phyloP scores from a whole-genome alignment of 2,329 filamentous ascomycete genomes.

The Colletotrichum sp. region DNA sequence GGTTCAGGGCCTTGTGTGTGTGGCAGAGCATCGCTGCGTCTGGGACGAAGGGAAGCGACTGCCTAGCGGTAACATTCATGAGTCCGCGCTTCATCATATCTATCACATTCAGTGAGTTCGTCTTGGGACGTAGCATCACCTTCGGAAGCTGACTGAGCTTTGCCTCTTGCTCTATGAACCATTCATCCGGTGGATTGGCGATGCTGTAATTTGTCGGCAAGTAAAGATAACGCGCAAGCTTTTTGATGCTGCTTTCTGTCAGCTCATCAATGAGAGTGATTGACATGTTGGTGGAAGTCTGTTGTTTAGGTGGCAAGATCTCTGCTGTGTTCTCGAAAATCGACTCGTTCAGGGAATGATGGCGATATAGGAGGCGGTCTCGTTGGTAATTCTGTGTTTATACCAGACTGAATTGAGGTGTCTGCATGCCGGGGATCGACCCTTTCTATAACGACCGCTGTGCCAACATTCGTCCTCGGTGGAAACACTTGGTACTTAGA shows the following conservation, averaged over 20 bases:
- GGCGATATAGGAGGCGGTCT: background rate
- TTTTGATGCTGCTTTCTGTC: slow-evolving; percentile 28
- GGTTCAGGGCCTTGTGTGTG: slow-evolving; percentile 44
- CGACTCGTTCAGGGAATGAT: background rate
- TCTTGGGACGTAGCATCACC: slow-evolving; percentile 30
- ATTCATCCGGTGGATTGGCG: slow-evolving; percentile 34
- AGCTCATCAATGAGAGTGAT: slow-evolving; percentile 23
- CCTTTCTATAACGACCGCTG: background rate
- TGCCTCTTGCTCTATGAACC: slow-evolving; percentile 40
- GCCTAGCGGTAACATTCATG: slow-evolving; percentile 33
- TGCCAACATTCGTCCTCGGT: background rate
- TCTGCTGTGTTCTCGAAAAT: background rate
- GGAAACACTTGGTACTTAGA: background rate
- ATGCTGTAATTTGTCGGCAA: slow-evolving; percentile 36
- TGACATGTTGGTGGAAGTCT: background rate
- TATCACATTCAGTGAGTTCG: slow-evolving; percentile 25
- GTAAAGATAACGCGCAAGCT: slow-evolving; percentile 41
- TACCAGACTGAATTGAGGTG: background rate
- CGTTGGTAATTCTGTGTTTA: background rate
- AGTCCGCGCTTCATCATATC: slow-evolving; percentile 36
- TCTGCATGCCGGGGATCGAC: background rate
- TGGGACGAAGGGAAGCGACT: slow-evolving; percentile 27
- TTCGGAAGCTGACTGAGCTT: slow-evolving; percentile 26
- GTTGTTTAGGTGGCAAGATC: background rate
- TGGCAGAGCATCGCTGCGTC: slow-evolving; percentile 43